A percentile compares a stretch with the other conserved stretches of the same genome.
phyloP scores from a whole-genome alignment of 163 green algal species.

The Chloroidium sp. region DNA sequence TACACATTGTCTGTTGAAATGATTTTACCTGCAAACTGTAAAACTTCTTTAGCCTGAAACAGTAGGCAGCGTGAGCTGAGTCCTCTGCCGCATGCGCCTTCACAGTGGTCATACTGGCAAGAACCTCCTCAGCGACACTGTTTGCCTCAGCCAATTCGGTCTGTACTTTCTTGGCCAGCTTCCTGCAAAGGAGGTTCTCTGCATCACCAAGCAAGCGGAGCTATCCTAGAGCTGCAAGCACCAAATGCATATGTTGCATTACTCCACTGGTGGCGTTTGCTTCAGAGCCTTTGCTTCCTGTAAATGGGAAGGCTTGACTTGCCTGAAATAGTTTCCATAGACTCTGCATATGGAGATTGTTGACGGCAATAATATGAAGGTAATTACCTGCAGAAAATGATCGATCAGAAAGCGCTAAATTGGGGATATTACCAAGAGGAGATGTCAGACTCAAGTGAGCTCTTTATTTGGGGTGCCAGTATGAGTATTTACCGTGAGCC shows the following conservation, averaged over 20 bases:
- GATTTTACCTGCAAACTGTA: slow-evolving; percentile 16
- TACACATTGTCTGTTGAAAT: too few relatives aligned
- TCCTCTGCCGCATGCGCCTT: slow-evolving; percentile 46
- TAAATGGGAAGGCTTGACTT: too few relatives aligned
- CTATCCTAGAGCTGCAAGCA: too few relatives aligned
- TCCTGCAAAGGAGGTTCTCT: slow-evolving; percentile 12
- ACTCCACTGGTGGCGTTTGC: too few relatives aligned
- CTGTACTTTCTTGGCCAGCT: slow-evolving; percentile 63
- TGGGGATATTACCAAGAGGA: too few relatives aligned
- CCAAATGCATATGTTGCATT: too few relatives aligned
- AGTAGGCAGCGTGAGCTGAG: slow-evolving; percentile 46
- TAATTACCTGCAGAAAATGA: slow-evolving; percentile 39
- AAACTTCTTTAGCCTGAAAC: slow-evolving; percentile 39
- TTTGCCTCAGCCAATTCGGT: slow-evolving; percentile 69
- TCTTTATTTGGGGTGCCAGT: too few relatives aligned
- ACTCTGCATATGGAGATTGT: slow-evolving; percentile 58
- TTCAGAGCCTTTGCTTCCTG: too few relatives aligned
- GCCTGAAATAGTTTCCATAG: slow-evolving; percentile 66
- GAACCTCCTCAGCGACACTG: slow-evolving; percentile 63
- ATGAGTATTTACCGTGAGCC: slow-evolving; percentile 38
- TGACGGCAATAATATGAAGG: slow-evolving; percentile 73
- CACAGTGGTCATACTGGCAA: slow-evolving; percentile 54
- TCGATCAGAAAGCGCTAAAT: too few relatives aligned
- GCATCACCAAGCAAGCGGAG: not conserved
- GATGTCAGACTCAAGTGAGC: too few relatives aligned